Evolutionary conservation across 2,329 filamentous ascomycete species (phyloP).

Genomic region (Talaromyces islandicus): DNA sequence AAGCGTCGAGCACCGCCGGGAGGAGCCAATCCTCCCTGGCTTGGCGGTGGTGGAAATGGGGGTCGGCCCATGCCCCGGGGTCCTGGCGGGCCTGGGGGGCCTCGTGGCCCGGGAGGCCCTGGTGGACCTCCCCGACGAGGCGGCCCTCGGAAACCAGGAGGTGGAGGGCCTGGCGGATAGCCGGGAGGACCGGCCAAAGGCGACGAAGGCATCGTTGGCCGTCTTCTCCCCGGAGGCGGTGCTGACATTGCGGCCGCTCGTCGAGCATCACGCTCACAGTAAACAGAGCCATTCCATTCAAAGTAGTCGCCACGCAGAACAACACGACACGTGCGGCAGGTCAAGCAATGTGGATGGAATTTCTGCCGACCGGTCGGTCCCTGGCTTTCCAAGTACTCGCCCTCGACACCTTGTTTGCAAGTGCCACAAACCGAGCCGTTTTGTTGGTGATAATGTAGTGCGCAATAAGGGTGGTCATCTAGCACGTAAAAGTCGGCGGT

Average conservation of each 20-base stretch:
- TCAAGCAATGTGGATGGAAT: slow-evolving; percentile 82
- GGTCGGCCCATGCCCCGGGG: slow-evolving; percentile 16
- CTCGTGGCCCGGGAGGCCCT: slow-evolving; percentile 7
- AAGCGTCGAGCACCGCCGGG: slow-evolving; percentile 33
- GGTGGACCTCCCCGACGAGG: slow-evolving; percentile 22
- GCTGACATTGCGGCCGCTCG: slow-evolving; percentile 39
- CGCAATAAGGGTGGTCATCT: slow-evolving; percentile 81
- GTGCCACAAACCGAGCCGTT: slow-evolving; percentile 79
- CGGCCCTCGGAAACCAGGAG: slow-evolving; percentile 12
- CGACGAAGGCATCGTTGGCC: slow-evolving; percentile 28
- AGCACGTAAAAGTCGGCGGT: slow-evolving; percentile 92
- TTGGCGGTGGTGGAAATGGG: slow-evolving; percentile 1
- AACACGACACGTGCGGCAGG: slow-evolving; percentile 66
- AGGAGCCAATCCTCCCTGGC: slow-evolving; percentile 11
- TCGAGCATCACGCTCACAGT: slow-evolving; percentile 82
- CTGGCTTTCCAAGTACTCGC: slow-evolving; percentile 84
- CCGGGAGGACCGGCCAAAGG: slow-evolving; percentile 24
- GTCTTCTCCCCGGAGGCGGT: slow-evolving; percentile 21
- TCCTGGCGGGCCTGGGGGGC: slow-evolving; percentile 15
- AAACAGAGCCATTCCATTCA: slow-evolving; percentile 72
- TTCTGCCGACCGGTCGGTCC: slow-evolving; percentile 47
- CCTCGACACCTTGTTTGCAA: slow-evolving; percentile 84
- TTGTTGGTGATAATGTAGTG: slow-evolving; percentile 83
- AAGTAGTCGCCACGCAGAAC: slow-evolving; percentile 82
- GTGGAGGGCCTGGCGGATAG: slow-evolving; percentile 18